phyloP scores from a whole-genome alignment of 768 basidiomycete species.

The Lactarius pseudohatsudake region DNA sequence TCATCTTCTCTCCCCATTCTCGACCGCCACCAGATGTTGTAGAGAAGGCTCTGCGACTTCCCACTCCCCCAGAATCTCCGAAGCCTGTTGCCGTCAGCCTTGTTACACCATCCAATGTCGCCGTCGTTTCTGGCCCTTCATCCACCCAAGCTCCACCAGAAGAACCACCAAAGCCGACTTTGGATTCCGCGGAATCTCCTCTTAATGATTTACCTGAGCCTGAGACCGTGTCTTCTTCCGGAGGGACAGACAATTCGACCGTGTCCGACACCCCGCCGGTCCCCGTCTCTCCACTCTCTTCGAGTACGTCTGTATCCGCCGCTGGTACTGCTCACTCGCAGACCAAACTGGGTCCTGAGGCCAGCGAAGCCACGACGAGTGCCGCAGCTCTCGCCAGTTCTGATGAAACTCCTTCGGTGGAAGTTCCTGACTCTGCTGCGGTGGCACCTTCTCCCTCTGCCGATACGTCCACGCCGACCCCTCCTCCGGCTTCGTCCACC shows the following conservation, averaged over 20 bases:
- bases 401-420: slow-evolving; percentile 11
- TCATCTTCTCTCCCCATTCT: slow-evolving; percentile 68
- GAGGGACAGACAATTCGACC: slow-evolving; percentile 49
- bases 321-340: slow-evolving; percentile 36
- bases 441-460: background rate
- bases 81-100: slow-evolving; percentile 19
- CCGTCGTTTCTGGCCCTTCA: slow-evolving; percentile 6
- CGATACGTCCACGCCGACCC: slow-evolving; percentile 2
- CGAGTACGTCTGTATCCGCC: slow-evolving; percentile 56
- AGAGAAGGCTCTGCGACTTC: slow-evolving; percentile 50
- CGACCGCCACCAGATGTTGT: slow-evolving; percentile 61
- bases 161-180: slow-evolving; percentile 7
- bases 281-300: slow-evolving; percentile 57
- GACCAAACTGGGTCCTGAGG: slow-evolving; percentile 20
- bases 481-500: background rate
- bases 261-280: slow-evolving; percentile 46
- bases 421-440: background rate
- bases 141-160: slow-evolving; percentile 5
- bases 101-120: background rate
- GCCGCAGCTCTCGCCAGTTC: background rate
- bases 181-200: slow-evolving; percentile 24
- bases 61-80: slow-evolving; percentile 45
- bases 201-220: slow-evolving; percentile 36
- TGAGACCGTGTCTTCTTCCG: slow-evolving; percentile 47
- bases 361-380: slow-evolving; percentile 6